phyloP scores from a whole-genome alignment of 768 basidiomycete species.

The Leucosporidium creatinivorum region DNA sequence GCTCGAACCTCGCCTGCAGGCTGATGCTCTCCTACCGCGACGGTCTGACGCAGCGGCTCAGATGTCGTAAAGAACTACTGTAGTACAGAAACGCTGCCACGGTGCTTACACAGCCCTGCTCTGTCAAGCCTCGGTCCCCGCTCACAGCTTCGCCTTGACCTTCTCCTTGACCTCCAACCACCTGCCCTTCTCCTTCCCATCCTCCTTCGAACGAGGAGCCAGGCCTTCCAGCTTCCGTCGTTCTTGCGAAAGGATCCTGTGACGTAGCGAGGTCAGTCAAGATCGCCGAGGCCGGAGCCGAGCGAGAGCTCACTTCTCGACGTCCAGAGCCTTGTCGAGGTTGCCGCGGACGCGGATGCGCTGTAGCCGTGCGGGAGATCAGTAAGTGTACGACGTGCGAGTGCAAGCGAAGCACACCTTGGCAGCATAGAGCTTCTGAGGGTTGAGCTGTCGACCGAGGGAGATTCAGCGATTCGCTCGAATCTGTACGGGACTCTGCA shows the following conservation, averaged over 20 bases:
- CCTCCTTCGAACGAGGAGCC: not conserved
- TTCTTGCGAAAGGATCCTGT: slow-evolving; percentile 21
- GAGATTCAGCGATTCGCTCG: not conserved
- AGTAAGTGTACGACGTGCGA: not conserved
- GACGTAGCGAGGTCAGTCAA: not conserved
- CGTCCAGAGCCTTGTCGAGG: slow-evolving; percentile 9
- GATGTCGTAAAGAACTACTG: no score
- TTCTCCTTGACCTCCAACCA: no score
- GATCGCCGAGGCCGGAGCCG: not conserved
- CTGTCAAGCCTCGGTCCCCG: no score
- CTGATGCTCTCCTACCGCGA: no score
- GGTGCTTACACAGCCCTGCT: no score
- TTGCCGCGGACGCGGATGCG: slow-evolving; percentile 9
- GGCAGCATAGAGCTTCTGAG: slow-evolving; percentile 26
- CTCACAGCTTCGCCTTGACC: no score
- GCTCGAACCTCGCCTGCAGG: no score
- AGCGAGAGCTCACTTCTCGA: slow-evolving; percentile 1
- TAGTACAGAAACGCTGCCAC: no score
- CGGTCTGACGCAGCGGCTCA: no score
- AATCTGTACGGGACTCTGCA: no score
- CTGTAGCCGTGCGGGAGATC: not conserved
- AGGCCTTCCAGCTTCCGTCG: slow-evolving; percentile 17
- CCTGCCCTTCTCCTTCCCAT: slow-evolving; percentile 36
- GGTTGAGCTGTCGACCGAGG: slow-evolving; percentile 1
- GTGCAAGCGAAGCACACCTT: not conserved